Base-by-base conservation (phyloP, 2,329 filamentous ascomycete species). In the Colletotrichum lupini region DNA sequence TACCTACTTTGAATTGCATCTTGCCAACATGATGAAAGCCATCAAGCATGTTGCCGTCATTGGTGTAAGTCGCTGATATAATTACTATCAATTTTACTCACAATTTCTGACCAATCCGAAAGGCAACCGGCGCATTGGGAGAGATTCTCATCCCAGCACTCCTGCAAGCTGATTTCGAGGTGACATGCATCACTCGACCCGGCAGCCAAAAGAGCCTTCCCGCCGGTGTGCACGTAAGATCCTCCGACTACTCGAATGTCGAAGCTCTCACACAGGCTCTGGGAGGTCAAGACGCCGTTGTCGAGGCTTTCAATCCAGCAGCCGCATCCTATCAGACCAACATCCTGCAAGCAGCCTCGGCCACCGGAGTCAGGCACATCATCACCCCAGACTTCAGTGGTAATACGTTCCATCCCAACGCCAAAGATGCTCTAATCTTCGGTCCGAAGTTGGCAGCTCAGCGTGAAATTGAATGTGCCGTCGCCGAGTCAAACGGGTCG, bases 191-290 rank as follows among this genome's bases (percentile, higher is more conserved):
- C 19, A 57, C 53, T 5, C 61, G 67, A 1, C 24, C 56, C 1
- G 28, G 6, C 2, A 62, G 46, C 9, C 30, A 24, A 2, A 32
- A 37, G 0, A 11, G 30, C 0, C 19, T 19, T 5, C 85, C 85
- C 4, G 74, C 77, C 0, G 84, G 80, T 19, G 78, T 87, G 59
- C 75, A 76, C 1, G 76, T 83, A 30, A 82, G 79, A 11, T 78
- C 75, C 22, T 78, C 87, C 69, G 80, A 90, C 79, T 91, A 90
- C 78, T 76, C 83, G 14, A 80, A 87, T 19, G 79, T 83, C 4
- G 74, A 77, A 1, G 78, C 80, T 62, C 75, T 81, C 5, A 66
- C 74, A 4, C n/a, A 68, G 2, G 77, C 76, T 1, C 77, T 84
- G 7, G 59, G 75, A 37, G 78, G 76, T 28, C 82, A 84, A 61